These are phyloP conservation scores for Stemphylium lycopersici DNA, from an alignment of 2,329 filamentous ascomycete species.

Conservation along the genomic window DNA sequence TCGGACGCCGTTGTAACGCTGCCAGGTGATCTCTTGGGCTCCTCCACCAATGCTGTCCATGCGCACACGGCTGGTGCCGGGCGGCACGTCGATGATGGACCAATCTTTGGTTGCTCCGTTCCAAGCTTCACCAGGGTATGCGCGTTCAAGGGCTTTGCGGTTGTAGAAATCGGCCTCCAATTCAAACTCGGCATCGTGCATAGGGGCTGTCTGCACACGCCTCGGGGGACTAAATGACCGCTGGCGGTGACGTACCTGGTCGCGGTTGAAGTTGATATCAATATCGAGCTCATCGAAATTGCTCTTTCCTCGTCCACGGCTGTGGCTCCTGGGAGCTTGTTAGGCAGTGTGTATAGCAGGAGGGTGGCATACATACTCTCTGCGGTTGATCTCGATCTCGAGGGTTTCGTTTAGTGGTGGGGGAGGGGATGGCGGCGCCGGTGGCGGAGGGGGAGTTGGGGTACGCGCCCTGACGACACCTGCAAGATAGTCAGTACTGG, in stretches of 20 bases:
- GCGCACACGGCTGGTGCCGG: conserved; percentile 79
- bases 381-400: conserved; percentile 63
- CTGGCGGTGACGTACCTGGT: conserved; percentile 48
- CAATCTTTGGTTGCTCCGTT: conserved; percentile 77
- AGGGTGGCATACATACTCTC: conserved; percentile 48
- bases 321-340: conserved; percentile 33
- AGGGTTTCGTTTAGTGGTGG: conserved; percentile 58
- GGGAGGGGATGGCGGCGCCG: conserved; percentile 51
- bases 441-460: conserved; percentile 57
- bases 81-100: conserved; percentile 83
- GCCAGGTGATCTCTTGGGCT: conserved; percentile 61
- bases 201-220: conserved; percentile 28
- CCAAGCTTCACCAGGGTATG: conserved; percentile 73
- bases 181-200: conserved; percentile 55
- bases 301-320: conserved; percentile 53
- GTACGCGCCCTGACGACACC: conserved; percentile 56
- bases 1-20: no score
- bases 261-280: conserved; percentile 67
- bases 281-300: conserved; percentile 67
- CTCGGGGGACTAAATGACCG: conserved; percentile 50
- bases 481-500: conserved; percentile 23
- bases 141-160: conserved; percentile 71
- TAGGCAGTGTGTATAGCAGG: conserved; percentile 1
- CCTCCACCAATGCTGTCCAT: conserved; percentile 81
- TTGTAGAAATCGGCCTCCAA: conserved; percentile 67